Base-by-base conservation (phyloP, 176 grass and related monocot species). In the Pontederia paniculata region DNA sequence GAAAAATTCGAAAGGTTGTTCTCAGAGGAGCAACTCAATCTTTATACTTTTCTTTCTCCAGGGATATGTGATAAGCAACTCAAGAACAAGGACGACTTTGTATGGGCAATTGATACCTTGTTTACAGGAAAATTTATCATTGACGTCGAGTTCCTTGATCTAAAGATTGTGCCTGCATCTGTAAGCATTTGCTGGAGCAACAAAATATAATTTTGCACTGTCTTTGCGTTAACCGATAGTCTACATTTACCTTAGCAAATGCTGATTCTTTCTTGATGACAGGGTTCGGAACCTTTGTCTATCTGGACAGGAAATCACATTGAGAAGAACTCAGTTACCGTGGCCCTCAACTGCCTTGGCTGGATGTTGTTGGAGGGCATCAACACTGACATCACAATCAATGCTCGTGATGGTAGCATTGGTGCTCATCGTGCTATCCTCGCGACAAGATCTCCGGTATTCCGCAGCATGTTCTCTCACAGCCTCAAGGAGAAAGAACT, bases 381-480 rank as follows among this genome's bases (percentile, higher is more conserved):
- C 75, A 83, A 91, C 72, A 82, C 72, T 1, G 93, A 98, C 69
- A 98, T 98, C 71, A 98, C 80, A 1, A 88, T 98, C 57, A 98
- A 83, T 45, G 70, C 83, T 10, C 54, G 78, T 0, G 87, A 84
- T 11, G 77, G 86, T 57, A 91, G 80, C 77, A 83, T 98, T 1
- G 57, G 67, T 2, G 93, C 93, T 0, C 93, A 98, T 69, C 86
- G 86, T 1, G 93, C 93, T 0, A 61, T 98, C 31, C 77, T 98
- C 20, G 75, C 87, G 0, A 53, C 80, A 17, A 70, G 83, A 0
- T 98, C 93, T 3, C 83, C 93, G 0, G 83, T 98, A 48, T 98
- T 98, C 66, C 31, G 81, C 48, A 84, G 86, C 80, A 98, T 98
- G 93, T 98, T 98, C 83, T 84, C 77, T 10, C 93, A 98, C 66